phyloP scores from a whole-genome alignment of 768 basidiomycete genomes.

The Exsudoporus frostii region DNA sequence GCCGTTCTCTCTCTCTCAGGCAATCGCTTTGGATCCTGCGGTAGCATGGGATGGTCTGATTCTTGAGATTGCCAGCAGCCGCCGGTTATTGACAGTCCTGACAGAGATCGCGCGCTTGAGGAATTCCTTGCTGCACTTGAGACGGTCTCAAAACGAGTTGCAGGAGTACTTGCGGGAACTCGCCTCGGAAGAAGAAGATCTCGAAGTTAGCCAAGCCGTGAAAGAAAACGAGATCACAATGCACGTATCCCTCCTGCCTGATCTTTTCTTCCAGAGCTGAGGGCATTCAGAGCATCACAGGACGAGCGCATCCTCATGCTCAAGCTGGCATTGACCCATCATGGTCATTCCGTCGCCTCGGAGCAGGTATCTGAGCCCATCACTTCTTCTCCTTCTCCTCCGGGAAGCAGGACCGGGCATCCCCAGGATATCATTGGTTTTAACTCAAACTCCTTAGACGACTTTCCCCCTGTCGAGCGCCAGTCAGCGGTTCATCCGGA shows the following conservation, averaged over 20 bases:
- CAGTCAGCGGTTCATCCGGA: not conserved
- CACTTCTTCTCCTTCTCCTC: not conserved
- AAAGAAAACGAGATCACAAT: constrained; percentile 74
- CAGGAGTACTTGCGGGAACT: constrained; percentile 42
- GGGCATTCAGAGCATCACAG: constrained; percentile 60
- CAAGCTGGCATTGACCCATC: constrained; percentile 59
- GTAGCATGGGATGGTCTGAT: constrained; percentile 67
- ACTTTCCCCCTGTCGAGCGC: not conserved
- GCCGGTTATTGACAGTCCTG: not conserved
- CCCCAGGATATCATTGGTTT: constrained; percentile 2
- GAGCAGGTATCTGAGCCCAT: constrained; percentile 4
- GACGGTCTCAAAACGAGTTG: constrained; percentile 58
- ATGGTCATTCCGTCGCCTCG: constrained; percentile 47
- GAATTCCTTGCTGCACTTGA: constrained; percentile 64
- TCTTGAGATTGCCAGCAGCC: not conserved
- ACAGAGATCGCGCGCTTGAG: constrained; percentile 74
- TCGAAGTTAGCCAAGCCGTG: constrained; percentile 56
- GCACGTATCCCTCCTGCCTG: constrained; percentile 41
- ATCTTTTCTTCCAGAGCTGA: constrained; percentile 11
- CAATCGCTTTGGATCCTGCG: constrained; percentile 58
- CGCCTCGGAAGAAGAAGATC: constrained; percentile 41
- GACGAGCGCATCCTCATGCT: constrained; percentile 72
- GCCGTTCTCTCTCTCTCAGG: constrained; percentile 71
- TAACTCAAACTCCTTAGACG: constrained; percentile 17
- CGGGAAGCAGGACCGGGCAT: not conserved